phyloP scores from a whole-genome alignment of 306 rosid genomes.

The Gastrolobium bilobum region DNA sequence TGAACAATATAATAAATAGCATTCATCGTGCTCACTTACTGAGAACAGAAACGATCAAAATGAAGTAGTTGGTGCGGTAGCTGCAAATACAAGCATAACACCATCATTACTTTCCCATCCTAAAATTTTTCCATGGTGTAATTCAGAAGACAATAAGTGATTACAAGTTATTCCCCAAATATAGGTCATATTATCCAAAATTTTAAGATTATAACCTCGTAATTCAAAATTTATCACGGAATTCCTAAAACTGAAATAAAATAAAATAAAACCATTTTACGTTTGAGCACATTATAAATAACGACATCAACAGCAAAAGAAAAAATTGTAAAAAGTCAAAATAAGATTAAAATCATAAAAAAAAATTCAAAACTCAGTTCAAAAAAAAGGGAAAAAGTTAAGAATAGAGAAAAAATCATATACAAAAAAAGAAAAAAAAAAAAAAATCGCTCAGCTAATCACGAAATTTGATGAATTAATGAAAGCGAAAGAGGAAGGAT shows the following conservation, averaged over 20 bases:
- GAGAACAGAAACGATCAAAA: constrained; percentile 81
- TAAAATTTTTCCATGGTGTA: background rate
- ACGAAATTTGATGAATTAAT: background rate
- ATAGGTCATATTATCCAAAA: background rate
- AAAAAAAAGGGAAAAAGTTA: background rate
- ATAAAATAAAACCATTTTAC: background rate
- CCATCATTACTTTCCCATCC: constrained; percentile 25
- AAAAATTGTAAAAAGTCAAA: background rate
- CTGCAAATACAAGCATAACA: constrained; percentile 63
- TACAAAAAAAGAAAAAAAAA: background rate
- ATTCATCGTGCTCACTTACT: constrained; percentile 62
- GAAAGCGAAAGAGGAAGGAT: background rate
- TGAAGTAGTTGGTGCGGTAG: constrained; percentile 94
- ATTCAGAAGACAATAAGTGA: constrained; percentile 21
- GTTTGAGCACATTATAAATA: background rate
- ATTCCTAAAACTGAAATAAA: background rate
- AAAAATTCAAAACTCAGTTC: background rate
- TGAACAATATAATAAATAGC: constrained; percentile 8
- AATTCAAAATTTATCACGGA: constrained; percentile 5
- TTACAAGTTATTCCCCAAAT: constrained; percentile 22
- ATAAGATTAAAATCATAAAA: constrained; percentile 1
- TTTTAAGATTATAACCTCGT: background rate
- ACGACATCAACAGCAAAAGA: background rate
- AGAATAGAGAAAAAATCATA: background rate
- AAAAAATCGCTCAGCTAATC: background rate